These are phyloP conservation scores for Quaeritorhiza haematococci DNA, from an alignment of 371 early-diverging fungal genomes.

Conservation along the genomic window DNA sequence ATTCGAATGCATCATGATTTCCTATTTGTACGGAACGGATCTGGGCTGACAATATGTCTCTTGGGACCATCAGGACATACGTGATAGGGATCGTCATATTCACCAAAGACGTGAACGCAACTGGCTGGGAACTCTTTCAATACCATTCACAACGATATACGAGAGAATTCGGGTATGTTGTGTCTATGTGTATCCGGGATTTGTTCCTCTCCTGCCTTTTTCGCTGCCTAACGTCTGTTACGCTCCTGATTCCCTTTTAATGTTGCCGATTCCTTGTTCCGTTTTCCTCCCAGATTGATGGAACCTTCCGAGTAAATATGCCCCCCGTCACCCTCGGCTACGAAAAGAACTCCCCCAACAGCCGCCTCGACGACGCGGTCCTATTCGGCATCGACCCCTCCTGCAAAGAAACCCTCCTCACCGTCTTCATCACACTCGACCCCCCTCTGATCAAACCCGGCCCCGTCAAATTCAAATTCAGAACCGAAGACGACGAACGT, in stretches of 20 bases:
- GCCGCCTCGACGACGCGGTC: constrained; percentile 16
- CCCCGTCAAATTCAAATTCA: constrained; percentile 26
- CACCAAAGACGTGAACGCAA: constrained; percentile 38
- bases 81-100: constrained; percentile 30
- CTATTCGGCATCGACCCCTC: constrained; percentile 21
- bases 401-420: constrained; percentile 27
- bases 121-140: constrained; percentile 41
- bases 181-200: background rate
- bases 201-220: background rate
- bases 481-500: background rate
- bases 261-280: background rate
- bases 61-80: too few species aligned
- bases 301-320: constrained; percentile 31
- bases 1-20: too few species aligned
- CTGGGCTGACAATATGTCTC: too few species aligned
- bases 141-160: constrained; percentile 43
- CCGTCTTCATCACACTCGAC: constrained; percentile 47
- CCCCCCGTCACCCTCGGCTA: constrained; percentile 36
- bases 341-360: constrained; percentile 16
- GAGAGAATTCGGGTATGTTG: constrained; percentile 35
- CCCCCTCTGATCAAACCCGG: constrained; percentile 37
- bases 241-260: background rate
- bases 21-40: too few species aligned
- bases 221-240: background rate
- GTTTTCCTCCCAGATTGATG: constrained; percentile 31